phyloP scores from a whole-genome alignment of 225 moss, liverwort and hornwort species.

The Straminergon stramineum region DNA sequence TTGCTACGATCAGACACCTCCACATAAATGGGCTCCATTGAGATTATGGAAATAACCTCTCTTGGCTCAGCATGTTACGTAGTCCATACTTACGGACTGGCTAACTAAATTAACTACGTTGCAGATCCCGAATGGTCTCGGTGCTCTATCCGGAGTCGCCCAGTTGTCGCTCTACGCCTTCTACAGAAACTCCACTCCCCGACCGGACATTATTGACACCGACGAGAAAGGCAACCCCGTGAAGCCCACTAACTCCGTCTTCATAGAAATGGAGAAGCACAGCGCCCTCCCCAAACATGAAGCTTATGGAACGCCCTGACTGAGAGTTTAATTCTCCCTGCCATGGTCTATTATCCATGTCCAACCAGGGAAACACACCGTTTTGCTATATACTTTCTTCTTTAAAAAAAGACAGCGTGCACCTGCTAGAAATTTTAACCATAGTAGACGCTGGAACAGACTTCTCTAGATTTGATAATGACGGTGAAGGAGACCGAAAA shows the following conservation, averaged over 20 bases:
- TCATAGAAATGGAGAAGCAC: conserved; percentile 35
- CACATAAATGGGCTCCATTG: neutral
- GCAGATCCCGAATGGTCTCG: conserved; percentile 59
- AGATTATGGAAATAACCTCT: neutral
- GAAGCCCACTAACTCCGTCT: conserved; percentile 11
- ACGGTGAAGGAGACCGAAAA: neutral
- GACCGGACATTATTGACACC: neutral
- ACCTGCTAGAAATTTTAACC: neutral
- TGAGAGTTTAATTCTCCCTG: neutral
- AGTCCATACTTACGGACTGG: neutral
- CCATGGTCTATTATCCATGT: neutral
- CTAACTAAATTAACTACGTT: neutral
- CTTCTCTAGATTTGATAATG: neutral
- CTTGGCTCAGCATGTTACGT: neutral
- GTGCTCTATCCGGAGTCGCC: conserved; percentile 35
- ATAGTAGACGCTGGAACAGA: neutral
- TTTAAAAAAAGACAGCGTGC: neutral
- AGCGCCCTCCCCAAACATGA: neutral
- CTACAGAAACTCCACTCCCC: conserved; percentile 36
- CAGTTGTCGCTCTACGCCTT: conserved; percentile 43
- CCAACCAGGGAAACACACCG: neutral
- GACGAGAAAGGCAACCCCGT: conserved; percentile 18
- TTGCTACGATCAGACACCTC: neutral
- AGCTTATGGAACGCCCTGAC: neutral
- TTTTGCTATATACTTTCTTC: neutral